Evolutionary conservation across 108 stramenopile genomes (phyloP), one percentile per base, ranked within the genome.

Genomic region (Asterionellopsis glacialis): DNA sequence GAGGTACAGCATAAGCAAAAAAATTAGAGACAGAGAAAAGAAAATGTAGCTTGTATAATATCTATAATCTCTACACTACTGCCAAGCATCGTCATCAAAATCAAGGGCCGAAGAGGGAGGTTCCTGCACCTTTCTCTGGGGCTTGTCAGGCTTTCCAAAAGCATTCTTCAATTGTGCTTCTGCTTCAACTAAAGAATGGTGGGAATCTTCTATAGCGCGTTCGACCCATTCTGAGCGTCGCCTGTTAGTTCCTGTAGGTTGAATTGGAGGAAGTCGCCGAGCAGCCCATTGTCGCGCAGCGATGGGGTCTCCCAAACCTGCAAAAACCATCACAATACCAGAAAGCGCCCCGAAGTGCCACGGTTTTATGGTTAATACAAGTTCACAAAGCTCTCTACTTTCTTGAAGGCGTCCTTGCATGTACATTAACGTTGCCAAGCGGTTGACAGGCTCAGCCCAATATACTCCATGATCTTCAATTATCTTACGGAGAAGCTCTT

Each of bases 341-440:
- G 74, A 76, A 39, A 93, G 67, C 11, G 91, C 91, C 22, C 88
- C 91, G 49, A 93, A 71, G 48, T 93, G 91, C 83, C 86, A 87
- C 0, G 88, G 88, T 42, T 90, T 93, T 22, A 79, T 54, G 18
- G 59, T 45, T 26, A 93, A 51, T 21, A 93, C 83, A 24, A 75
- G 43, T 55, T 85, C 65, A 45, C 81, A 81, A 52, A 85, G 63
- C 28, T 60, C 42, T 55, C 76, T 73, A 45, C 81, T 74, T 55
- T 83, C 80, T 4, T 81, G 51, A 18, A 72, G 39, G 23, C 80
- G 69, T 25, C 83, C 82, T 75, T 73, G 76, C 26, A 86, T 53
- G 49, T 70, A 82, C 41, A 79, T 68, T 2, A 93, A 59, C 4
- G 80, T 88, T 11, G 91, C 91, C 19, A 93, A 70, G 26, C 80